Evolutionary conservation across 2,329 filamentous ascomycete genomes (phyloP), one percentile per base, ranked within the genome.

Genomic region (Neonectria neomacrospora): DNA sequence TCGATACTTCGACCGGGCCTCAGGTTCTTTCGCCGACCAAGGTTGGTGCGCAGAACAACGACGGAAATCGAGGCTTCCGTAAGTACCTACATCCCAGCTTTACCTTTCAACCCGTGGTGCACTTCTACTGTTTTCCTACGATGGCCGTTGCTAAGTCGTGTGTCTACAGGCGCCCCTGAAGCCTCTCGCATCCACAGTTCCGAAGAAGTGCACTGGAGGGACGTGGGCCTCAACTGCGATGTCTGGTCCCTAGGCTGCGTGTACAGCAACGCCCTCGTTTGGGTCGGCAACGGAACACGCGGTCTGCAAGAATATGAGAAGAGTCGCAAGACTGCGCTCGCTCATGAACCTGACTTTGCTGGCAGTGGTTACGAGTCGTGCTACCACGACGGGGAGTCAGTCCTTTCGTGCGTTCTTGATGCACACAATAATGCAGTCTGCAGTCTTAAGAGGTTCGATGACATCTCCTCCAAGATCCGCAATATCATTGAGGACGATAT

Each of bases 191-290:
- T 60, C 0, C 44, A 48, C 2, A 11, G 10, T 0, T 50, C 55
- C 6, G 39, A 66, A 23, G 42, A 62, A 4, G 18, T 11, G 0
- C 28, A 60, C 7, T 22, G 53, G 0, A 61, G 16, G 8, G 41
- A 45, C 4, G n/a, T 63, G 0, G 26, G 44, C 2, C n/a, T 59
- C 0, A 30, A 23, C 16, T 51, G 44, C 1, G 66, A 67, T 20
- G 34, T 69, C 2, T 69, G 67, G 67, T 69, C 67, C 10, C 45
- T 69, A 1, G 67, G 66, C 1, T 69, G 67, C 22, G 61, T 69
- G 5, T 32, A 54, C 7, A 67, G 64, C 18, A 58, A 67, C 22
- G 37, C 61, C 16, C n/a, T 66, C 1, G 48, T 69, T 16, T 69
- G 67, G 67, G 20, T 69, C 9, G 37, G 28, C 4, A 58, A 64